Base-by-base conservation (phyloP, 2,329 filamentous ascomycete genomes). In the Clonostachys rosea region DNA sequence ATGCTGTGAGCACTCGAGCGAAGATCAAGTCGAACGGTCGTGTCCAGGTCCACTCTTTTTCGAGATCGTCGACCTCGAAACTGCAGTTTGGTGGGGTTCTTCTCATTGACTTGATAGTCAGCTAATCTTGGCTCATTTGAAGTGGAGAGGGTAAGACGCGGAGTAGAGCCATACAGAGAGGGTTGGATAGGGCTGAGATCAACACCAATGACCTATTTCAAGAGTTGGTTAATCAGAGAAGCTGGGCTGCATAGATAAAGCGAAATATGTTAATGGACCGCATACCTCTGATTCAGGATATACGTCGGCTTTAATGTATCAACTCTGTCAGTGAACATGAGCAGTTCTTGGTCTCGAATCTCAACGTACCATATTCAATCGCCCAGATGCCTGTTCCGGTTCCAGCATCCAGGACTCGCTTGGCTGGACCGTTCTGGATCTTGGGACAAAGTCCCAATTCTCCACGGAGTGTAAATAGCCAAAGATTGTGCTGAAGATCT, bases 61-160 rank as follows among this genome's bases (percentile, higher is more conserved):
- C 63, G 2, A 60, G 52, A 47, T 69, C 66, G 47, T 70, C 66
- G 46, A 70, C 56, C 46, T 70, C 65, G 53, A 76, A 77, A n/a
- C 58, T 57, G 40, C 73, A 62, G 49, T 77, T 77, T 1, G 69
- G 65, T 1, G 73, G 72, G 8, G 71, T 68, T 37, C 53, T 30
- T 30, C 24, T 30, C 24, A 6, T 30, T 10, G 4, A 30, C 54
- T 44, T 34, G 12, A 13, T n/a, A 12, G 20, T 10, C 18, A 10
- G 14, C 9, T 43, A 16, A 30, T n/a, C 14, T 17, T 34, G 6
- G 17, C 13, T 34, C 13, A 34, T 5, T n/a, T 18, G 17, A 40
- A 10, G n/a, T n/a, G 37, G 17, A 14, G 10, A n/a, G 37, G 37
- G 17, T 9, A 17, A 45, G 8, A 4, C 24, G 24, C 5, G 17